These are phyloP conservation scores for Auricularia sp. DNA, from an alignment of 768 basidiomycete genomes.

Conservation along the genomic window DNA sequence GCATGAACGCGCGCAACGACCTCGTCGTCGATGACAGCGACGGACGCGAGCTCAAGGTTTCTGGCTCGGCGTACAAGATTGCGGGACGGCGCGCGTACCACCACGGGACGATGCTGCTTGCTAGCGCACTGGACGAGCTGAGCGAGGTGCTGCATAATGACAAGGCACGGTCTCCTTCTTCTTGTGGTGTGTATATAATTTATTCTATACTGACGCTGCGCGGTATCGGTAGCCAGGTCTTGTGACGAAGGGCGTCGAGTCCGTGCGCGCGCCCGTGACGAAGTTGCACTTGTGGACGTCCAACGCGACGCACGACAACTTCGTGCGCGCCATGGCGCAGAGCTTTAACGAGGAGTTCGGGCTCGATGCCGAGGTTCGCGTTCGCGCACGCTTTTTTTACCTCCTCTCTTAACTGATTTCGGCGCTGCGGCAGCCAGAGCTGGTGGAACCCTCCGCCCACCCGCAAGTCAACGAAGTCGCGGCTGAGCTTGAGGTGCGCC, in stretches of 20 bases:
- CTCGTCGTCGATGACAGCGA: constrained; percentile 57
- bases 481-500: no score
- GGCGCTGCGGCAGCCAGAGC: constrained; percentile 19
- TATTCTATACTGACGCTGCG: background rate
- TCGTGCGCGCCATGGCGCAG: constrained; percentile 54
- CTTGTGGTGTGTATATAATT: background rate
- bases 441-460: no score
- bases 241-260: constrained; percentile 76
- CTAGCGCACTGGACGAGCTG: constrained; percentile 60
- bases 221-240: constrained; percentile 50
- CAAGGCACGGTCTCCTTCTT: constrained; percentile 38
- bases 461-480: no score
- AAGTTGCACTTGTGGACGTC: constrained; percentile 56
- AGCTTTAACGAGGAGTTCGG: constrained; percentile 58
- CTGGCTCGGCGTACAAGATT: constrained; percentile 96
- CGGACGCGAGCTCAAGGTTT: constrained; percentile 58
- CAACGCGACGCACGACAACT: constrained; percentile 52
- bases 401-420: constrained; percentile 1
- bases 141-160: constrained; percentile 58
- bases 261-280: constrained; percentile 85
- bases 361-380: constrained; percentile 25
- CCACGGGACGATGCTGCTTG: constrained; percentile 97
- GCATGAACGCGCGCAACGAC: constrained; percentile 85
- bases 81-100: constrained; percentile 86
- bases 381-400: background rate